phyloP scores from a whole-genome alignment of 345 rosid species.

The Balakata baccata region DNA sequence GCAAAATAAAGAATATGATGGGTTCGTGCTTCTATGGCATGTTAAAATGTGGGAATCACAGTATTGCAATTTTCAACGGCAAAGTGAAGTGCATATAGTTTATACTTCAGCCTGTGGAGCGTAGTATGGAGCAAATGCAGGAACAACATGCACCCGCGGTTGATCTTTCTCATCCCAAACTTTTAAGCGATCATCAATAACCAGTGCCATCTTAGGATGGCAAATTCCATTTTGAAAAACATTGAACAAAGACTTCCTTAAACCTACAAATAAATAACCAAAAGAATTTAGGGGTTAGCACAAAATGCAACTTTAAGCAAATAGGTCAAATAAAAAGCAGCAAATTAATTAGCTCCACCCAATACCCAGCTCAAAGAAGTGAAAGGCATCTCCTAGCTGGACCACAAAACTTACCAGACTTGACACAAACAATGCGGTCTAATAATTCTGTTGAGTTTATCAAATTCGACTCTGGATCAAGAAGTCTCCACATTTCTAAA shows the following conservation, averaged over 20 bases:
- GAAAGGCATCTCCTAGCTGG: conserved; percentile 9
- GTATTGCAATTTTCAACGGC: conserved; percentile 23
- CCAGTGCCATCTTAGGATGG: conserved; percentile 95
- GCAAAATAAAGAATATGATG: conserved; percentile 33
- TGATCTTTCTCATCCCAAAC: conserved; percentile 99
- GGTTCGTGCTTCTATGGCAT: conserved; percentile 13
- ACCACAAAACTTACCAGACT: conserved; percentile 60
- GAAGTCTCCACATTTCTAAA: conserved; percentile 99
- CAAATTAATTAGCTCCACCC: conserved; percentile 2
- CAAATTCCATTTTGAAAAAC: conserved; percentile 89
- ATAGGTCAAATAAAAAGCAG: conserved; percentile 2
- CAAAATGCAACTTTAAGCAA: not conserved
- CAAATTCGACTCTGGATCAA: conserved; percentile 94
- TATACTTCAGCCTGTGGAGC: conserved; percentile 98
- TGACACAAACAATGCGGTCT: conserved; percentile 90
- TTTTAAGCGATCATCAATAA: conserved; percentile 92
- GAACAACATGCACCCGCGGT: conserved; percentile 95
- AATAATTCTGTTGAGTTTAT: conserved; percentile 67
- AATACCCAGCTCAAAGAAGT: conserved; percentile 12
- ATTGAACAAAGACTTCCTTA: conserved; percentile 74
- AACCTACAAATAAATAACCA: conserved; percentile 43
- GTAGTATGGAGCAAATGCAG: conserved; percentile 95
- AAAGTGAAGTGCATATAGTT: conserved; percentile 21
- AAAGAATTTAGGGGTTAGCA: not conserved
- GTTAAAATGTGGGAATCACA: not conserved